Base-by-base conservation (phyloP, 345 rosid species). In the Capsella bursapastoris region DNA sequence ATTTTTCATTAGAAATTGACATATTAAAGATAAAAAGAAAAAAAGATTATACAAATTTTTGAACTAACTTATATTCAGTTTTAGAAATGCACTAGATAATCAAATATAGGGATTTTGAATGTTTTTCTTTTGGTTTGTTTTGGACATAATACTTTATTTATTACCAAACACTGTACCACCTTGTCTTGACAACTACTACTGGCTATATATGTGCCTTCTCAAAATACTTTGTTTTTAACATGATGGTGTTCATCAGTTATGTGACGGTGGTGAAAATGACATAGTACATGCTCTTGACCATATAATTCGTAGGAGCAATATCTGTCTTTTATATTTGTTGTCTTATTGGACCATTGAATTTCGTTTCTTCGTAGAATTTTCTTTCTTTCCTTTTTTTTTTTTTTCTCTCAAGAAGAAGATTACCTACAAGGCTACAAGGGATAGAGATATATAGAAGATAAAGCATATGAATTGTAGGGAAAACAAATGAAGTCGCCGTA, bases 231-330 rank as follows among this genome's bases (percentile, higher is more conserved):
- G 53, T 27, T 43, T 44, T n/a, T 15, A 45, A 31, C 28, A 64
- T 29, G 14, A 31, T 31, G 56, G 56, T 47, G 56, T 47, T 47
- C 51, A 64, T 64, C 27, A 5, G 27, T 31, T 63, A 16, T 10
- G 68, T 15, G 2, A 61, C 31, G 29, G 28, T 15, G 68, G 68
- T 15, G 68, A 64, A 43, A 31, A 31, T 15, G 56, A 64, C 53
- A 4, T 10, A 15, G 68, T 31, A 16, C 43, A 47, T 32, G 40
- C 68, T 43, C 15, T 47, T 16, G 43, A 64, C 69, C 43, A 48
- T 64, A 63, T 44, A 49, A 43, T n/a, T 28, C 18, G 25, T 44
- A 9, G 14, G 53, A 45, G 40, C 15, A 0, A n/a, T 45, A 64
- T 64, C 9, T 45, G 55, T n/a, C 41, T n/a, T 64, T 29, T 44